phyloP scores from a whole-genome alignment of 1,284 basidiomycete species.

The Fistulina hepatica region DNA sequence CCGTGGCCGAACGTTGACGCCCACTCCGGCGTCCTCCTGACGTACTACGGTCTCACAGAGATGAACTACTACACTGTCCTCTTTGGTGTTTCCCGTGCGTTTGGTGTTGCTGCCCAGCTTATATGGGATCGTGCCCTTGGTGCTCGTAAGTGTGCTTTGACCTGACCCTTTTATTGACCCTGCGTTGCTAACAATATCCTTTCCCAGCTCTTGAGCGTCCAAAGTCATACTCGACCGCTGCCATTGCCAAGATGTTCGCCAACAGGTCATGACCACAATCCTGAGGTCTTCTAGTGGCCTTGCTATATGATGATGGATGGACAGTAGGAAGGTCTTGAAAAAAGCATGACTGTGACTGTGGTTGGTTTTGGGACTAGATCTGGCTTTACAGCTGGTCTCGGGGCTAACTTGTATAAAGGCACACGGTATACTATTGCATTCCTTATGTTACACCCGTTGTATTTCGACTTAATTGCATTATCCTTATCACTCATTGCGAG shows the following conservation, averaged over 20 bases:
- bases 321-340: too few relatives aligned
- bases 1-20: slow-evolving; percentile 95
- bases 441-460: too few relatives aligned
- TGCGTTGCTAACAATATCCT: slow-evolving; percentile 21
- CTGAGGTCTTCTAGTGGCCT: too few relatives aligned
- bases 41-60: slow-evolving; percentile 80
- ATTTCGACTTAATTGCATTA: too few relatives aligned
- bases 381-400: too few relatives aligned
- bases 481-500: too few relatives aligned
- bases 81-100: slow-evolving; percentile 92
- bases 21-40: slow-evolving; percentile 90
- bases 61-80: slow-evolving; percentile 95
- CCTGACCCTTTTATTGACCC: slow-evolving; percentile 48
- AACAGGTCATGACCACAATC: slow-evolving; percentile 39
- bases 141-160: slow-evolving; percentile 50
- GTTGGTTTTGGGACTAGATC: too few relatives aligned
- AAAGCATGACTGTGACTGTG: too few relatives aligned
- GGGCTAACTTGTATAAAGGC: too few relatives aligned
- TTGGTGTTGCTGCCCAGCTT: slow-evolving; percentile 82
- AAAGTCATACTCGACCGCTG: slow-evolving; percentile 74
- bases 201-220: slow-evolving; percentile 71
- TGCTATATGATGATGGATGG: too few relatives aligned
- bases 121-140: slow-evolving; percentile 96
- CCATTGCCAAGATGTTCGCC: slow-evolving; percentile 67
- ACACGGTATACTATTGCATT: too few relatives aligned